Percentiles rank a stretch among this genome's conserved stretches.
Evolutionary conservation across 257 asterid species (phyloP).

Genomic region (Fraxinus pennsylvanica): DNA sequence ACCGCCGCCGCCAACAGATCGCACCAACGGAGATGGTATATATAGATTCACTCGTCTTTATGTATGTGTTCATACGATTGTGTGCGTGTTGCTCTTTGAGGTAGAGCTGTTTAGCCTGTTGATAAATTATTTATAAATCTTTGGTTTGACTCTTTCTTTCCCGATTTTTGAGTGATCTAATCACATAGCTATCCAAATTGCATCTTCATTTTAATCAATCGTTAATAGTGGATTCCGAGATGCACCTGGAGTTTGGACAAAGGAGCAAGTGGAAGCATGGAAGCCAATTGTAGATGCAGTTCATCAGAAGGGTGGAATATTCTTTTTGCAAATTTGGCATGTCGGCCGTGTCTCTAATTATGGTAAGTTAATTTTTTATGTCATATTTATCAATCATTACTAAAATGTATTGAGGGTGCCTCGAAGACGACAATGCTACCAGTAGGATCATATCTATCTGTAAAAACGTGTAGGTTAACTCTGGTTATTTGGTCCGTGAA

Average conservation of each 20-base stretch:
- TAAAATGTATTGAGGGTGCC: neutral
- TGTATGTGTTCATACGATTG: too few relatives aligned
- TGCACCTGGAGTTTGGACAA: conserved; percentile 49
- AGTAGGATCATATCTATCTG: neutral
- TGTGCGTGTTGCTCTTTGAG: too few relatives aligned
- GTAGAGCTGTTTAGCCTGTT: too few relatives aligned
- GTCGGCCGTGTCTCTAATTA: conserved; percentile 38
- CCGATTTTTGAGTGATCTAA: neutral
- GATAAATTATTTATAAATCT: too few relatives aligned
- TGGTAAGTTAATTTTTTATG: neutral
- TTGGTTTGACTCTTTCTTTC: too few relatives aligned
- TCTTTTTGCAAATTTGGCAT: conserved; percentile 48
- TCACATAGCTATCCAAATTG: neutral
- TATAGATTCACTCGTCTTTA: too few relatives aligned
- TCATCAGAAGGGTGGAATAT: conserved; percentile 45
- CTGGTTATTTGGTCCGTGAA: neutral
- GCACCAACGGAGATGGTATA: too few relatives aligned
- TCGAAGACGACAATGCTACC: neutral
- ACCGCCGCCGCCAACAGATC: too few relatives aligned
- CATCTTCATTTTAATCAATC: neutral
- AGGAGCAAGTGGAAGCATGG: conserved; percentile 56
- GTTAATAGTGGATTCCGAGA: conserved; percentile 22
- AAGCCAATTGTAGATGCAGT: conserved; percentile 51
- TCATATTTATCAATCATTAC: neutral
- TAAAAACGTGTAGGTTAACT: neutral